Evolutionary conservation across 331 rosid species (phyloP), one percentile per base, ranked within the genome.

Genomic region (Malus hybrid): DNA sequence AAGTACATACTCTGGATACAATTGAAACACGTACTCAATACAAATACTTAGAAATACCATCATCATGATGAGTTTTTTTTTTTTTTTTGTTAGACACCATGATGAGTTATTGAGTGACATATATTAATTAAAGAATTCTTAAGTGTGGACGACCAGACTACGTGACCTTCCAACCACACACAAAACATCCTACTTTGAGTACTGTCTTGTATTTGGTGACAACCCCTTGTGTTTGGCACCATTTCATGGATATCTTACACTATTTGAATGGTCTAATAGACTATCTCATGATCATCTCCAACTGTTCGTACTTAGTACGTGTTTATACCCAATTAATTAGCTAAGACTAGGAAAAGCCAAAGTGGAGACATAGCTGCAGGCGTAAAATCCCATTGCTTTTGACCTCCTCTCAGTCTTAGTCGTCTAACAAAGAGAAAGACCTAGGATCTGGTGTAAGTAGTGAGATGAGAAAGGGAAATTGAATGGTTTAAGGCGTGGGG

Each of bases 381-480:
- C 66, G n/a, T 61, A 61, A 29, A 61, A 61, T 27, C 6, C 31
- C 33, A 36, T 71, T 66, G 66, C 84, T 82, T 86, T 86, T 78
- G 89, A 82, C 82, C 76, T 76, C 59, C 62, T 59, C 65, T 59
- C 65, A 22, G 65, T 59, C 32, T 22, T 27, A 59, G 65, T 59
- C 65, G 6, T 59, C 22, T 56, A 59, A 59, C 31, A 76, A 74
- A 36, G 50, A 36, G 73, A 76, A 55, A 48, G 72, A 80, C 91
- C 86, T 93, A 85, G 97, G 97, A 93, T 91, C 97, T 82, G 93
- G 92, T 91, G 93, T 81, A 42, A 88, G 90, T 80, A 42, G 77
- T 79, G 84, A 86, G 78, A 81, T 33, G 32, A 42, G 65, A 56
- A 63, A 70, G 81, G 67, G 75, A 74, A 69, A 33, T 73, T 84